Evolutionary conservation across 192 early-diverging fungal genomes (phyloP), one percentile per base, ranked within the genome.

Genomic region (Linnemannia schmuckeri): DNA sequence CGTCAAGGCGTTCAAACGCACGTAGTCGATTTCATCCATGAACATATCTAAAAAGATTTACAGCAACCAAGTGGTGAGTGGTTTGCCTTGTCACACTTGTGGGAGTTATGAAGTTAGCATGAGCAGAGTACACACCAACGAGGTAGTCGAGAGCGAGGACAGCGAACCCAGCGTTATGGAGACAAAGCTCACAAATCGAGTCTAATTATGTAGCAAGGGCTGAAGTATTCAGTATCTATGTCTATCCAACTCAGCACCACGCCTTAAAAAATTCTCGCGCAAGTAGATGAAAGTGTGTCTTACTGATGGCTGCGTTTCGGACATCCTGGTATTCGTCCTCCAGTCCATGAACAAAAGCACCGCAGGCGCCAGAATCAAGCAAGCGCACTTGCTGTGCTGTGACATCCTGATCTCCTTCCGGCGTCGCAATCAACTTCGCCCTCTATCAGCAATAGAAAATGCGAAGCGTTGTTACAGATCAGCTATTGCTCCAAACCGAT

Each of bases 291-390:
- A 30, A 46, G 27, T 10, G 24, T 15, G 5, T 47, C 76, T 77
- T 92, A 97, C 96, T 92, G 42, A 99, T 96, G 15, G 97, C 92
- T 9, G 97, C 95, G 72, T 93, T 92, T 63, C 97, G 90, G 46
- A 99, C 97, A 35, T 94, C 94, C 72, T 95, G 93, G 89, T 94
- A 97, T 90, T 99, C 97, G 89, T 99, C 98, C 81, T 99, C 98
- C 44, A 98, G 90, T 4, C 97, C 97, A 85, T 98, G 97, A 20
- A 99, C 94, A 93, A 99, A 99, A 0, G 96, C 96, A 10, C 98
- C 98, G 77, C 94, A 97, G 5, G 96, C 95, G 41, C 96, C 94
- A 0, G 96, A 94, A 75, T 97, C 96, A 49, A 96, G 80, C 33
- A 97, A 79, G 57, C 90, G 88, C 79, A 95, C 91, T 47, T 95